phyloP scores from a whole-genome alignment of 1,284 basidiomycete genomes.

The Boletellus sp. region DNA sequence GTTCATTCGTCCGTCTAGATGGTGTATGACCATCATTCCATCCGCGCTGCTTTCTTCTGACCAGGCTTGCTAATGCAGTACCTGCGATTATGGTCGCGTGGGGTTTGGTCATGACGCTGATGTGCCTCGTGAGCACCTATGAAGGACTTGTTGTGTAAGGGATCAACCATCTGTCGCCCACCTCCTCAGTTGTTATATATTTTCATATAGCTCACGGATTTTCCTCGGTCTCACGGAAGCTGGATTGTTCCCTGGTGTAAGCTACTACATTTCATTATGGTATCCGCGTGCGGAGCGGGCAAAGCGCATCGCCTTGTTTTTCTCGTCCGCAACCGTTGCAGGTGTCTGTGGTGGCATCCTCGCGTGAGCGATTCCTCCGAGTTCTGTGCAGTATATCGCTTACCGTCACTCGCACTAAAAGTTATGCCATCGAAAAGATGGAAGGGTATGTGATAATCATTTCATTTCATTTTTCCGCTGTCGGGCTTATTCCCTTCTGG shows the following conservation, averaged over 20 bases:
- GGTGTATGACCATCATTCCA: conserved; percentile 34
- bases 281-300: conserved; percentile 49
- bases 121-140: conserved; percentile 36
- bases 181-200: conserved; percentile 2
- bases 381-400: not conserved
- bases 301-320: conserved; percentile 51
- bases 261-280: conserved; percentile 54
- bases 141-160: conserved; percentile 29
- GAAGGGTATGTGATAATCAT: conserved; percentile 32
- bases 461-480: not conserved
- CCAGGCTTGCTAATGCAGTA: conserved; percentile 27
- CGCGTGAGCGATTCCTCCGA: conserved; percentile 19
- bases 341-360: conserved; percentile 42
- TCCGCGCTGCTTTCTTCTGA: not conserved
- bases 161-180: not conserved
- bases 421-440: conserved; percentile 33
- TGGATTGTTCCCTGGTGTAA: conserved; percentile 53
- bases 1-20: conserved; percentile 43
- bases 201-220: conserved; percentile 38
- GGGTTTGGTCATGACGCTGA: conserved; percentile 43
- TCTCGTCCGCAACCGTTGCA: conserved; percentile 53
- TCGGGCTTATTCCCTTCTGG: not conserved
- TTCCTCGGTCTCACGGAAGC: conserved; percentile 54
- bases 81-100: conserved; percentile 48
- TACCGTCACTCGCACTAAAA: conserved; percentile 2